phyloP scores from a whole-genome alignment of 148 eudicot species.

The Rhododendron vialii region DNA sequence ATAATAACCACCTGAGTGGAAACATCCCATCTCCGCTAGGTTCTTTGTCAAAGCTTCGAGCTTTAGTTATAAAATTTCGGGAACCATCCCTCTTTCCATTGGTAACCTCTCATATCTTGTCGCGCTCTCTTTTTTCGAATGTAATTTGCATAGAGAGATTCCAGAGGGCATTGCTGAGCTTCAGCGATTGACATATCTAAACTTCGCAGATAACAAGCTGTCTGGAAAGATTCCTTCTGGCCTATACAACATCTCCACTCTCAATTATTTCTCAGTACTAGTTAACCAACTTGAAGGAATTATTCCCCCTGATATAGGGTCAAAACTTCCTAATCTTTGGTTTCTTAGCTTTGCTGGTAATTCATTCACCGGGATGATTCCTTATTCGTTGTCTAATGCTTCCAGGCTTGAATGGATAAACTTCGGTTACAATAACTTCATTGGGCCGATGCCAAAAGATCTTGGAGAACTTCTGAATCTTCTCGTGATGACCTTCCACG shows the following conservation, averaged over 20 bases:
- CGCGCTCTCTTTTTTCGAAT: neutral
- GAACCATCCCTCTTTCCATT: slow-evolving; percentile 11
- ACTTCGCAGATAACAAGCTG: neutral
- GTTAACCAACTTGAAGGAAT: no score
- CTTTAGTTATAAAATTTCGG: slow-evolving; percentile 6
- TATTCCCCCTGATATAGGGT: no score
- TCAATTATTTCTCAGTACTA: neutral
- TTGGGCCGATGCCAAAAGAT: neutral
- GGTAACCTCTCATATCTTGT: slow-evolving; percentile 16
- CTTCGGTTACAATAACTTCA: neutral
- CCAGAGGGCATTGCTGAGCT: neutral
- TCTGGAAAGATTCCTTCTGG: neutral
- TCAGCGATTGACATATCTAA: neutral
- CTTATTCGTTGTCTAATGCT: neutral
- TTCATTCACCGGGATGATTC: neutral
- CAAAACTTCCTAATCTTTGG: no score
- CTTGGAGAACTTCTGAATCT: neutral
- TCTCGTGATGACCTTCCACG: neutral
- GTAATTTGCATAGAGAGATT: neutral
- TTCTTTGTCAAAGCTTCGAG: neutral
- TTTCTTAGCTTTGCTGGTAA: no score
- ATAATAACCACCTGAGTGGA: no score
- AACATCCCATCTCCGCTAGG: neutral
- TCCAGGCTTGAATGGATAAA: neutral
- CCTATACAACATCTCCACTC: neutral